Conservation (phyloP, 2,329 filamentous ascomycete species). For the Colletotrichum higginsianum region DNA sequence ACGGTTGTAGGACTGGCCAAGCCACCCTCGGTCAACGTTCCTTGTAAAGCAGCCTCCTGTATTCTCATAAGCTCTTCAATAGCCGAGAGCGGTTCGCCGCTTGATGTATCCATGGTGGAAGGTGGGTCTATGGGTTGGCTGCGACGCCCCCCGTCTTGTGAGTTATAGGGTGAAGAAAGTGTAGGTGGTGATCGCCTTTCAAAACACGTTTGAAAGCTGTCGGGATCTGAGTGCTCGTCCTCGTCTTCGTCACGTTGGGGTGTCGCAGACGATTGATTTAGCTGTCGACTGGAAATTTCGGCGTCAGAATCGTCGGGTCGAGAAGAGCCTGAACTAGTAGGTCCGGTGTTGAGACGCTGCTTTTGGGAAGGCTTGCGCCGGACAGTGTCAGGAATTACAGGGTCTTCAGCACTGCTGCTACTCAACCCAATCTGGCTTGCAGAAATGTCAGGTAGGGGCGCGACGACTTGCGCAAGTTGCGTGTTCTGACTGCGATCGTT, state of each 20-base stretch:
- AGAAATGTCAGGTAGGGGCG: conserved; percentile 23
- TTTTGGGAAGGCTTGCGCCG: conserved; percentile 27
- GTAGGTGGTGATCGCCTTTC: conserved; percentile 22
- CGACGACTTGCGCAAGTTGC: conserved; percentile 42
- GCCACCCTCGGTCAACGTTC: conserved; percentile 4
- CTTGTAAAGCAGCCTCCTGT: conserved; percentile 30
- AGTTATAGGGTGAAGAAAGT: background rate
- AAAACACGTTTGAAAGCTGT: conserved; percentile 23
- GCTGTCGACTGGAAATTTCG: background rate
- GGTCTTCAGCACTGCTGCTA: conserved; percentile 23
- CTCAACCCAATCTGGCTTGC: conserved; percentile 21
- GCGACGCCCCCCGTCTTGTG: background rate
- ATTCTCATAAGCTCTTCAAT: conserved; percentile 37
- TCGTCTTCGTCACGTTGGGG: conserved; percentile 5
- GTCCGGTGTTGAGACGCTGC: background rate
- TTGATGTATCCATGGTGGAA: conserved; percentile 21
- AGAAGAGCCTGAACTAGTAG: conserved; percentile 1
- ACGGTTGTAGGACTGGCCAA: conserved; percentile 16
- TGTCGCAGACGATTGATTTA: background rate
- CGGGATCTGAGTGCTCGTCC: conserved; percentile 10
- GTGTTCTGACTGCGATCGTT: conserved; percentile 10
- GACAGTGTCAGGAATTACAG: conserved; percentile 42
- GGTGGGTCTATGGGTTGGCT: background rate
- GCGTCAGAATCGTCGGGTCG: background rate
- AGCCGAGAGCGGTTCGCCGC: conserved; percentile 36